Conservation (phyloP, 73 alveolate genomes). For the Paramecium sonneborni region DNA sequence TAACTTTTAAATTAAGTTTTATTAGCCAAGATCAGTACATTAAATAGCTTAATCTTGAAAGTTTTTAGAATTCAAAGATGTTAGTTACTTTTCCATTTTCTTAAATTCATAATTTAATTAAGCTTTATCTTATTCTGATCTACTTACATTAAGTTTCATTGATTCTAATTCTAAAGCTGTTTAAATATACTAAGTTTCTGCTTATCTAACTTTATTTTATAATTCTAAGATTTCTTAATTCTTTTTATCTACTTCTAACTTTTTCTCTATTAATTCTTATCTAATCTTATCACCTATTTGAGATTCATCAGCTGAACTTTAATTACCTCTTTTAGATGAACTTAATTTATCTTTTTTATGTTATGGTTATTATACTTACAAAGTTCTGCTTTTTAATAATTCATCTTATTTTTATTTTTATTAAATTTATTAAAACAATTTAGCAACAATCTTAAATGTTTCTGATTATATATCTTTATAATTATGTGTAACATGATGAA, state of each 20-base stretch:
- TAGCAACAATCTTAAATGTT: conserved; percentile 24
- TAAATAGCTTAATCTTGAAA: conserved; percentile 8
- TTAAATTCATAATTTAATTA: background rate
- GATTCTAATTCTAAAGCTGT: conserved; percentile 7
- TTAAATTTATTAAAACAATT: background rate
- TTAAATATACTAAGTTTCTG: background rate
- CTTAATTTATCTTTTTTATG: conserved; percentile 2
- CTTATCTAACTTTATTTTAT: background rate
- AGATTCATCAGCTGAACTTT: conserved; percentile 25
- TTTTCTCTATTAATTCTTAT: conserved; percentile 2
- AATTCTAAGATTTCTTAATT: background rate
- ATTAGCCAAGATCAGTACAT: background rate
- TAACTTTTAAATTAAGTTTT: background rate
- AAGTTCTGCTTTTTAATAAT: background rate
- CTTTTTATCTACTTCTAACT: background rate
- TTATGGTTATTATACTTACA: background rate
- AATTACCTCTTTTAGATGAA: background rate
- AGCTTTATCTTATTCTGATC: background rate
- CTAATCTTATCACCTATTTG: background rate
- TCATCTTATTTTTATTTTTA: background rate
- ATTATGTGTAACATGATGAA: background rate
- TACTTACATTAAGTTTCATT: background rate
- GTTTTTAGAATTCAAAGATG: background rate
- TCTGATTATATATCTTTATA: conserved; percentile 29
- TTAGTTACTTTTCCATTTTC: conserved; percentile 8